phyloP scores from a whole-genome alignment of 768 basidiomycete species.

The Mycena vulgaris region DNA sequence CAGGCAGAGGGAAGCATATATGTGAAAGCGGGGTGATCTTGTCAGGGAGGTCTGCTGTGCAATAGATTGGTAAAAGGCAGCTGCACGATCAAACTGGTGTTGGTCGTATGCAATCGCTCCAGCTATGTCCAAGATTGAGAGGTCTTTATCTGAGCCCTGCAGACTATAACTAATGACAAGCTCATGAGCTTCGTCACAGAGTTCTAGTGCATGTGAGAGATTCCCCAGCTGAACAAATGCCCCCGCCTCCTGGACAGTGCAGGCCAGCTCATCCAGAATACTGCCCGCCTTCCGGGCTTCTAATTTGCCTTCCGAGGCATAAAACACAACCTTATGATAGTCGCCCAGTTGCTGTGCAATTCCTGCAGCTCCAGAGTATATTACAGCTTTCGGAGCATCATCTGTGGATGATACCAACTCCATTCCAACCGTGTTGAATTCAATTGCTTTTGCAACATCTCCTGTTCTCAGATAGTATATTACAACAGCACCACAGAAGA shows the following conservation, averaged over 20 bases:
- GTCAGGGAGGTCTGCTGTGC: not conserved
- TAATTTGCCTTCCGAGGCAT: slow-evolving; percentile 1
- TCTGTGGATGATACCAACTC: not conserved
- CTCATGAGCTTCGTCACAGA: not conserved
- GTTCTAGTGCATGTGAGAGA: slow-evolving; percentile 1
- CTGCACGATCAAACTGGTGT: not conserved
- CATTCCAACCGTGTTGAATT: not conserved
- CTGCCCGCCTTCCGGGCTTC: slow-evolving; percentile 1
- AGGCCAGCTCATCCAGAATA: not conserved
- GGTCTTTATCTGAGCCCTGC: slow-evolving; percentile 8
- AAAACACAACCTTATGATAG: not conserved
- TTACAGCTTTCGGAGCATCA: not conserved
- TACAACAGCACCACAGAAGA: not conserved
- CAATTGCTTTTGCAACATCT: not conserved
- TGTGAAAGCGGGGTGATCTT: not conserved
- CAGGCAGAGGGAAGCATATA: slow-evolving; percentile 2
- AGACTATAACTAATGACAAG: not conserved
- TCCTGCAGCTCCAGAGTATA: not conserved
- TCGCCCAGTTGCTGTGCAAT: not conserved
- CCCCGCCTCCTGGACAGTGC: not conserved
- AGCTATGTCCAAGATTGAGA: slow-evolving; percentile 11
- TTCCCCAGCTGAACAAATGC: not conserved
- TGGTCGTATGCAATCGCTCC: slow-evolving; percentile 3
- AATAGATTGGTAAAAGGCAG: not conserved
- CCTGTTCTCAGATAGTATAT: slow-evolving; percentile 6